Evolutionary conservation across 106 monocot species (phyloP).

Genomic region (Platanthera zijinensis): DNA sequence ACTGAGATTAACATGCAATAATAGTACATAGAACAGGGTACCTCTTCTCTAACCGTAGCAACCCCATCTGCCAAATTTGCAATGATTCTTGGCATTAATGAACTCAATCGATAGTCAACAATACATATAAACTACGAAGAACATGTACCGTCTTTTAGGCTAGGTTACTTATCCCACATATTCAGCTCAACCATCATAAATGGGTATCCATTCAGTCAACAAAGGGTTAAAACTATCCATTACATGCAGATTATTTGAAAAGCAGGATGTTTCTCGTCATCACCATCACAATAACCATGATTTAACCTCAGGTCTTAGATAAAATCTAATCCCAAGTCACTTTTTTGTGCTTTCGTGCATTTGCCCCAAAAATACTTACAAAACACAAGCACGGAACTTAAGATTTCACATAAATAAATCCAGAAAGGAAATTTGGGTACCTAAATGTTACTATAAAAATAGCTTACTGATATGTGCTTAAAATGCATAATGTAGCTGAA

Average conservation of each 20-base stretch:
- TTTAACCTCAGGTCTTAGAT: not conserved
- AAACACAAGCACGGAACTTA: not conserved
- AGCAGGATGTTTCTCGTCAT: not conserved
- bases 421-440: not conserved
- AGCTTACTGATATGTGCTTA: not conserved
- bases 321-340: not conserved
- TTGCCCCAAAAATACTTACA: not conserved
- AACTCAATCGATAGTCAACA: not conserved
- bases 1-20: not conserved
- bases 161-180: not conserved
- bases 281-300: not conserved
- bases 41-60: not conserved
- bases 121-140: not conserved
- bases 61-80: not conserved
- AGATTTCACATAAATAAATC: slow-evolving; percentile 2
- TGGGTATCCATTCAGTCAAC: not conserved
- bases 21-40: not conserved
- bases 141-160: not conserved
- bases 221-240: not conserved
- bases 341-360: not conserved
- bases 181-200: not conserved
- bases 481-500: not conserved
- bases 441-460: not conserved
- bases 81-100: not conserved
- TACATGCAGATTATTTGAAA: not conserved